Conservation (phyloP, 352 stramenopile species). For the Globisporangium okanoganense region DNA sequence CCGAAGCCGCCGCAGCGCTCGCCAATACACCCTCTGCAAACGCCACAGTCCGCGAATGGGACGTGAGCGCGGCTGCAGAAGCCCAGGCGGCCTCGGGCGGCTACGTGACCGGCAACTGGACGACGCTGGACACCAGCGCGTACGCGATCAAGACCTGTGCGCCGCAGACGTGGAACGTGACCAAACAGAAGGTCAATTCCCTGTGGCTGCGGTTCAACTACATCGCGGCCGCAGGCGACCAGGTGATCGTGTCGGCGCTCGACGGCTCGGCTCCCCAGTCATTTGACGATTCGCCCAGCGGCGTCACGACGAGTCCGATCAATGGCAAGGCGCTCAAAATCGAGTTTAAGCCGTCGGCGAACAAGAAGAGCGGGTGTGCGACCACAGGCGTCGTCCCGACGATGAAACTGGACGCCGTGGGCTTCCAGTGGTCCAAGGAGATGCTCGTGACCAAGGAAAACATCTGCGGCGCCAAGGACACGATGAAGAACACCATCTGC, state of each 20-base stretch:
- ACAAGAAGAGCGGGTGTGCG: constrained; percentile 17
- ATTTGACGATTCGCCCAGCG: constrained; percentile 19
- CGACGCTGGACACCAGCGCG: constrained; percentile 22
- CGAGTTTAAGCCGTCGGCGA: constrained; percentile 33
- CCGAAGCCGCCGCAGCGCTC: constrained; percentile 6
- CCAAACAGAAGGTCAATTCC: constrained; percentile 33
- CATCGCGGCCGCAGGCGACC: constrained; percentile 28
- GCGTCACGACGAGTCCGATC: constrained; percentile 30
- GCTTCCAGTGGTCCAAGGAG: constrained; percentile 37
- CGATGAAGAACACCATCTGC: constrained; percentile 58
- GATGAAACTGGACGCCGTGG: constrained; percentile 25
- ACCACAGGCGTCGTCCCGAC: constrained; percentile 15
- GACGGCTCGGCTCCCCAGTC: constrained; percentile 29
- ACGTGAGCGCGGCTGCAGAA: constrained; percentile 2
- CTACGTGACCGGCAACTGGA: constrained; percentile 31
- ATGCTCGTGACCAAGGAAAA: constrained; percentile 33
- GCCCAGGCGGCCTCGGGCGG: constrained; percentile 27
- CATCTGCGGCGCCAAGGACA: constrained; percentile 45
- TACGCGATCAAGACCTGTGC: constrained; percentile 40
- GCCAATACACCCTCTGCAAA: not conserved
- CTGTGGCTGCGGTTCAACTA: constrained; percentile 40
- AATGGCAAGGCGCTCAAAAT: constrained; percentile 30
- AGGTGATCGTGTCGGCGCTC: constrained; percentile 32
- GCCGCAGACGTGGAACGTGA: constrained; percentile 45
- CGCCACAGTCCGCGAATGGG: constrained; percentile 1